Evolutionary conservation across 768 basidiomycete species (phyloP), one percentile per base, ranked within the genome.

Genomic region (Boletus vinaceobasis): DNA sequence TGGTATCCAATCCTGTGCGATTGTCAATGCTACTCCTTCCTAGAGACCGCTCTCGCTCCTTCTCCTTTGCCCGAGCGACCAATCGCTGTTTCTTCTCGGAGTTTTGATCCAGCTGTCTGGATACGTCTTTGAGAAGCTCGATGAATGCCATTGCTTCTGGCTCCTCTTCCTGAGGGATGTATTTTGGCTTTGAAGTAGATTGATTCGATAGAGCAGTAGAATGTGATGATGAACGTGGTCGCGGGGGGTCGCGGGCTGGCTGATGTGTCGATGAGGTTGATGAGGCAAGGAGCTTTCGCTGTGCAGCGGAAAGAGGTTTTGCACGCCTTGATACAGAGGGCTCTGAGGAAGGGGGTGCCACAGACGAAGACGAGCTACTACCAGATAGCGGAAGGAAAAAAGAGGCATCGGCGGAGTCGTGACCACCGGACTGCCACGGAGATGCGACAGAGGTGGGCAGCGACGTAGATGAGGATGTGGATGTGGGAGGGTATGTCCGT

Each of bases 61-160:
- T 61, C 27, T 57, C 60, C 40, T 48, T 57, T 38, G 33, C 48
- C 7, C 61, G 55, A 8, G 42, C 59, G n/a, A 31, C 57, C 19
- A 48, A 21, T 14, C 50, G 56, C 43, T 72, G 63, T 52, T 70
- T 70, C 53, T 60, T 65, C 40, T 48, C 48, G 11, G 69, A 55
- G 43, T 71, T 68, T 33, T 56, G 55, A 27, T 70, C 68, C 17
- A 68, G 19, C n/a, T 62, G 50, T 26, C 39, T 60, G 32, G 60
- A 61, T 8, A 59, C 56, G n/a, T 65, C 56, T 29, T 57, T 57
- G 40, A 70, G 65, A 17, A 70, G 63, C 7, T 63, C 55, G 13
- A 67, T 44, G 48, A 69, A 69, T 15, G 48, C 32, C 7, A 33
- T 19, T 13, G 67, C 61, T 31, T 67, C 63, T n/a, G 65, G 63